Evolutionary conservation across 768 basidiomycete species (phyloP).

Genomic region (Tulasnella sp.): DNA sequence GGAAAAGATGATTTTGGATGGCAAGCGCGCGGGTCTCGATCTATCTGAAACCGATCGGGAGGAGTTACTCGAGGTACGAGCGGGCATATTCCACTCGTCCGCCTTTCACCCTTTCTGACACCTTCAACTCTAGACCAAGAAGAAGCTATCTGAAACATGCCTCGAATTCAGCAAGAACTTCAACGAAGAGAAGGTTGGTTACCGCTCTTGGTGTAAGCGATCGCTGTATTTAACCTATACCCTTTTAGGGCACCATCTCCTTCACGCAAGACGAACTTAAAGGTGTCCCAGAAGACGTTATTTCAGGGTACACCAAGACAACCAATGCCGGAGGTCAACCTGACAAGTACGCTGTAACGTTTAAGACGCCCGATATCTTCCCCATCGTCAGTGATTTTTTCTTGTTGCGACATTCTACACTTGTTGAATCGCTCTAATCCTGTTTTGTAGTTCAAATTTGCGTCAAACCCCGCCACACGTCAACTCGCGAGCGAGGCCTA

Average conservation of each 20-base stretch:
- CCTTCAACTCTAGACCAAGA: conserved; percentile 37
- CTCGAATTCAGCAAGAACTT: conserved; percentile 83
- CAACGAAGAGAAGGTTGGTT: conserved; percentile 68
- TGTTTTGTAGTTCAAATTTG: conserved; percentile 58
- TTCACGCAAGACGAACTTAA: conserved; percentile 66
- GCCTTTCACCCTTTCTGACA: neutral
- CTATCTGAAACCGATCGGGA: conserved; percentile 52
- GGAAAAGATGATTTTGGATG: conserved; percentile 71
- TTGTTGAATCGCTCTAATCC: neutral
- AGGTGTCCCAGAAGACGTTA: conserved; percentile 68
- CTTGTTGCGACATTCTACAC: neutral
- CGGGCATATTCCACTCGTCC: neutral
- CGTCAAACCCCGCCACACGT: conserved; percentile 57
- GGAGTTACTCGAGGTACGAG: conserved; percentile 32
- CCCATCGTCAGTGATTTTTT: conserved; percentile 42
- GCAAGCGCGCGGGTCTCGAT: conserved; percentile 66
- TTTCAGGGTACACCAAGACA: conserved; percentile 64
- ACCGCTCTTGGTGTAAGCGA: neutral
- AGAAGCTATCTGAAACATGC: conserved; percentile 62
- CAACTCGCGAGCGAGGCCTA: conserved; percentile 51
- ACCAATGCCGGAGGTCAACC: conserved; percentile 37
- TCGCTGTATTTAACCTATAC: neutral
- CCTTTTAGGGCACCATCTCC: conserved; percentile 40
- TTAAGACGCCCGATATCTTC: conserved; percentile 73
- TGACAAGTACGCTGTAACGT: conserved; percentile 61